Percentiles rank a stretch among this genome's conserved stretches.
Conservation (phyloP, 257 asterid species). For the Vinca minor region DNA sequence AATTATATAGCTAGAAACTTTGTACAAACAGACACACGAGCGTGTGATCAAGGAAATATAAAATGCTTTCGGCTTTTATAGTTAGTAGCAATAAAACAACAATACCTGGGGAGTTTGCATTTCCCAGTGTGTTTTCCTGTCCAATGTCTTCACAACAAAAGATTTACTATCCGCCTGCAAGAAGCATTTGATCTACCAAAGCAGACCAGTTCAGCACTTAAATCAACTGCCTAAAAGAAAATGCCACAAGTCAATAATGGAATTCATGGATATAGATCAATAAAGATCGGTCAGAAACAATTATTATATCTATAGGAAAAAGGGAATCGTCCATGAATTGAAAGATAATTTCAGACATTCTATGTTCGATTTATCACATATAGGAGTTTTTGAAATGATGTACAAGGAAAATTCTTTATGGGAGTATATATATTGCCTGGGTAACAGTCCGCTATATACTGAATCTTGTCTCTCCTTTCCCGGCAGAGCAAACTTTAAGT, state of each 20-base stretch:
- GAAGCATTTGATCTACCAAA: slow-evolving; percentile 27
- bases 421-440: slow-evolving; percentile 35
- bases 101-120: slow-evolving; percentile 99
- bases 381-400: too few species aligned
- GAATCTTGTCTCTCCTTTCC: slow-evolving; percentile 99
- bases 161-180: slow-evolving; percentile 73
- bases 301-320: not conserved
- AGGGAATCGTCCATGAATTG: not conserved
- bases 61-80: not conserved
- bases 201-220: slow-evolving; percentile 69
- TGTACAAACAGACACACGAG: not conserved
- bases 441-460: slow-evolving; percentile 88
- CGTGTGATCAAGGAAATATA: not conserved
- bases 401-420: not conserved
- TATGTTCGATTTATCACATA: not conserved
- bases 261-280: not conserved
- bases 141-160: slow-evolving; percentile 77
- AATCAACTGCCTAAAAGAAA: slow-evolving; percentile 60
- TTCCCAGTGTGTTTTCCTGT: slow-evolving; percentile 94
- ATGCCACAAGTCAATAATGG: slow-evolving; percentile 4
- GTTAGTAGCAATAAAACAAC: not conserved
- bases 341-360: not conserved
- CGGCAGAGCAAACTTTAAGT: slow-evolving; percentile 84
- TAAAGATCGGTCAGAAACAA: not conserved
- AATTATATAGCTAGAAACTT: not conserved